A percentile compares a stretch with the other conserved stretches of the same genome.
phyloP scores from a whole-genome alignment of 1,284 basidiomycete genomes.

The Ustilago vetiveriae region DNA sequence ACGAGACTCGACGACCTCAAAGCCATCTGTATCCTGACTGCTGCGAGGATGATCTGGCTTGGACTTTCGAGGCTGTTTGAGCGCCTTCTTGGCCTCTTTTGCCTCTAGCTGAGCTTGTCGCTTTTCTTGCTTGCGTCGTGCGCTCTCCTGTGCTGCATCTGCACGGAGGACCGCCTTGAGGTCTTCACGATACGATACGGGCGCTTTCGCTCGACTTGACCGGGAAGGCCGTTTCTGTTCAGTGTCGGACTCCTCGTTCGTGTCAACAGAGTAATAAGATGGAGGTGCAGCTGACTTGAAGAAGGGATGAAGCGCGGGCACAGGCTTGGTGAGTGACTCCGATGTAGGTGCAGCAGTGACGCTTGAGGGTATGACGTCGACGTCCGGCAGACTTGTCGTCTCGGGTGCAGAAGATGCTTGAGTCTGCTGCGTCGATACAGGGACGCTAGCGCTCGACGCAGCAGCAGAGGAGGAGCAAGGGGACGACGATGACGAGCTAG shows the following conservation, averaged over 20 bases:
- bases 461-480: slow-evolving; percentile 3
- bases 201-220: slow-evolving; percentile 21
- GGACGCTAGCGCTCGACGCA: neutral
- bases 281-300: slow-evolving; percentile 9
- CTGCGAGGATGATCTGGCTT: neutral
- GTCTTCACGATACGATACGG: slow-evolving; percentile 40
- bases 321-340: slow-evolving; percentile 1
- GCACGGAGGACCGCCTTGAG: slow-evolving; percentile 47
- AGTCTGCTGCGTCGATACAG: slow-evolving; percentile 14
- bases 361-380: neutral
- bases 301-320: slow-evolving; percentile 24
- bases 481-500: neutral
- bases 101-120: slow-evolving; percentile 8
- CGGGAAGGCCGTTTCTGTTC: slow-evolving; percentile 18
- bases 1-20: slow-evolving; percentile 25
- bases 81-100: slow-evolving; percentile 8
- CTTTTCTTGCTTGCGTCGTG: slow-evolving; percentile 17
- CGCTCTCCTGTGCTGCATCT: slow-evolving; percentile 27
- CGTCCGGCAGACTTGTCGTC: neutral
- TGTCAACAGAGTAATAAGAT: neutral
- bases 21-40: slow-evolving; percentile 5
- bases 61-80: neutral
- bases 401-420: neutral
- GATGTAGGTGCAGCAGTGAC: neutral
- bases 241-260: slow-evolving; percentile 3